A percentile compares a stretch with the other conserved stretches of the same genome.
Evolutionary conservation across 352 stramenopile genomes (phyloP).

Genomic region (Globisporangium uncinulatum): DNA sequence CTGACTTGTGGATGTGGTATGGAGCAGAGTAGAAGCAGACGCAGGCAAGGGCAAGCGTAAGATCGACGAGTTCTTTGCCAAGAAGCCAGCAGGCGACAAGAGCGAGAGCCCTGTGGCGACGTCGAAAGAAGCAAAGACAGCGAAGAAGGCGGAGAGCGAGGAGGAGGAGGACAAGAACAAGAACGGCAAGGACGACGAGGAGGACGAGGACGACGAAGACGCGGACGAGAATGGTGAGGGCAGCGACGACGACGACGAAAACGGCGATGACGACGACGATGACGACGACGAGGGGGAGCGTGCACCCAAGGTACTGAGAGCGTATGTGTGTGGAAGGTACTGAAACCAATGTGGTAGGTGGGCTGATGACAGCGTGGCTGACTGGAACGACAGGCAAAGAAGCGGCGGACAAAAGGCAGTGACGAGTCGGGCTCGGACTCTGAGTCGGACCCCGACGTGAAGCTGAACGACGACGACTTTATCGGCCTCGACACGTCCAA

Average conservation of each 20-base stretch:
- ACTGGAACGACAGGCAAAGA: constrained; percentile 35
- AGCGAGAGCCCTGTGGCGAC: constrained; percentile 8
- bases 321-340: no score
- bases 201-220: constrained; percentile 45
- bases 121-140: constrained; percentile 18
- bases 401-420: constrained; percentile 56
- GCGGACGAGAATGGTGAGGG: constrained; percentile 42
- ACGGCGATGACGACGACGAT: constrained; percentile 23
- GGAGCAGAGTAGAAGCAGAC: constrained; percentile 25
- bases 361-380: neutral
- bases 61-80: constrained; percentile 20
- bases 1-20: neutral
- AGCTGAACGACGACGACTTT: constrained; percentile 84
- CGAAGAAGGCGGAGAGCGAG: constrained; percentile 32
- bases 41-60: constrained; percentile 40
- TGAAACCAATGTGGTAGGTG: no score
- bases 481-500: constrained; percentile 80
- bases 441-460: constrained; percentile 70
- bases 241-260: constrained; percentile 24
- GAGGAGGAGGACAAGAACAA: constrained; percentile 15
- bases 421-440: constrained; percentile 58
- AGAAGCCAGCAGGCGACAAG: constrained; percentile 6
- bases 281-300: constrained; percentile 43
- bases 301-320: constrained; percentile 23
- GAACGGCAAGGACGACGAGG: constrained; percentile 28